These are phyloP conservation scores for Fraxinus baroniana DNA, from an alignment of 305 asterid genomes.

Conservation along the genomic window DNA sequence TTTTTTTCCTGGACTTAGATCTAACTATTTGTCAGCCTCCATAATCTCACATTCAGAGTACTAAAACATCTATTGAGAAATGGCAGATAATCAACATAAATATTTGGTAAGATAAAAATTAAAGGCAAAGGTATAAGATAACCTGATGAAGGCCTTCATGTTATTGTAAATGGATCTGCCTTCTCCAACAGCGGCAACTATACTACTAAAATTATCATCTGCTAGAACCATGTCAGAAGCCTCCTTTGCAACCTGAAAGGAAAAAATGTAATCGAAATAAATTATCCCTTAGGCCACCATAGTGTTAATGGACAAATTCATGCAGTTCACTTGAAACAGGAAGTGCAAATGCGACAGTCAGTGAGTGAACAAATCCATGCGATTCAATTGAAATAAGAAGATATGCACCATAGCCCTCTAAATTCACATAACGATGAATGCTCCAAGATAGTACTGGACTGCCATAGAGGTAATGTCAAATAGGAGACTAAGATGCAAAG, in stretches of 20 bases:
- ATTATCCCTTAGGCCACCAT: background rate
- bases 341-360: background rate
- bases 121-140: conserved; percentile 16
- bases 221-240: conserved; percentile 99
- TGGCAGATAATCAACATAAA: background rate
- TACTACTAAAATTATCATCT: conserved; percentile 96
- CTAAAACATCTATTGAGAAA: background rate
- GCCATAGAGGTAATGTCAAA: background rate
- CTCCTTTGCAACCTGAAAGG: conserved; percentile 89
- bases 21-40: background rate
- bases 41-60: background rate
- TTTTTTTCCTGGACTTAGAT: background rate
- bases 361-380: background rate
- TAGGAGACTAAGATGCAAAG: background rate
- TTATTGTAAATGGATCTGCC: conserved; percentile 59
- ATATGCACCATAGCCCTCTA: background rate
- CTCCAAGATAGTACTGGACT: background rate
- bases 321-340: background rate
- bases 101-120: background rate
- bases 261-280: background rate
- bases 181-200: conserved; percentile 98
- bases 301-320: background rate
- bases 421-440: background rate
- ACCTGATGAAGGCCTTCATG: conserved; percentile 89
- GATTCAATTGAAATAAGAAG: background rate